Evolutionary conservation across 2,329 filamentous ascomycete genomes (phyloP), one percentile per base, ranked within the genome.

Genomic region (Nothopassalora personata): DNA sequence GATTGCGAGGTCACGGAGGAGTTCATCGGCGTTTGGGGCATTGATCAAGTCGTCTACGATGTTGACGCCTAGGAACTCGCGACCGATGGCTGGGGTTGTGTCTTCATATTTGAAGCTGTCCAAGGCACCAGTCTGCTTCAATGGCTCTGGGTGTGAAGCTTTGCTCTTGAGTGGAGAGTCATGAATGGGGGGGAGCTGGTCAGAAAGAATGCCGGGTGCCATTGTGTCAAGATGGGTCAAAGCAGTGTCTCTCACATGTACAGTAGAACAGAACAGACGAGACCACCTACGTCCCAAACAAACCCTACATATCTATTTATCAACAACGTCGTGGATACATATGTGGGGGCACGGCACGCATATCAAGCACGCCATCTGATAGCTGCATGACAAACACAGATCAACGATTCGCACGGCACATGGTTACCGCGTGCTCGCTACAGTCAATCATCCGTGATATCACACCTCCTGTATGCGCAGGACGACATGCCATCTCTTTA

Each of bases 31-130:
- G 51, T 66, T 60, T 15, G 73, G 65, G 30, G 60, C 73, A 30
- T 83, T 75, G 5, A 90, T 76, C 65, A 82, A 80, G 43, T 89
- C 84, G 34, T 89, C 85, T 5, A 80, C 80, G 0, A 88, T 75
- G 61, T 86, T 81, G 34, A 81, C 66, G 13, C 77, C 78, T n/a
- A 80, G 76, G 61, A 80, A 88, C 67, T 88, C 86, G 6, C 79
- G 79, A 4, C 85, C 86, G 58, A 88, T 86, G 46, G 81, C 73
- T 0, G 85, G 85, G 1, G 85, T 87, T 4, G 81, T 73, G 33
- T 87, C 85, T 57, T 85, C 83, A 2, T 77, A 76, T 61, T 83
- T 77, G 60, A 80, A 82, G 10, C 75, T 59, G 43, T 85, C 77
- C 10, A 65, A 49, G 28, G 61, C 59, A 31, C 61, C 61, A 1